Evolutionary conservation across 768 basidiomycete genomes (phyloP), one percentile per base, ranked within the genome.

Genomic region (Lactifluus piperatus): DNA sequence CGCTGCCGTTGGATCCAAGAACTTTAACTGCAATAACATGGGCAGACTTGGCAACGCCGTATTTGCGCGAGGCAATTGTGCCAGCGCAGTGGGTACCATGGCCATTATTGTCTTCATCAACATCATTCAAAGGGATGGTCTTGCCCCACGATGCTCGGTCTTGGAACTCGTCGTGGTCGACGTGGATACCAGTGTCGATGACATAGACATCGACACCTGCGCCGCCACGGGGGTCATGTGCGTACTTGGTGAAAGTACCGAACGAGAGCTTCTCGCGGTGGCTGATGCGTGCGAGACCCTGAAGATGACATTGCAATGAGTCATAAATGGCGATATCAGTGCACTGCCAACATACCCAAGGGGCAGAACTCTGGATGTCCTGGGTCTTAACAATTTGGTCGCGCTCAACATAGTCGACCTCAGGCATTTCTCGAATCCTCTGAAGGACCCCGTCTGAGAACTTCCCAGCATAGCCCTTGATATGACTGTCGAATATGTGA

Each of bases 31-130:
- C 93, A 64, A 88, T 78, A 65, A 95, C 79, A 61, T 91, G 80
- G 56, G 94, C 95, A 61, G 80, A 80, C 84, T 99, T 98, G 51
- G 97, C 94, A 46, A 99, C 93, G 74, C 97, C 97, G 68, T 92
- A 98, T 73, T 85, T 89, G 68, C 76, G 74, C 5, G 91, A 93
- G n/a, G 86, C 97, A 65, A 98, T 94, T 30, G 94, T 99, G 54
- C 94, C 94, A 47, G 94, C 94, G 65, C 92, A 94, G 71, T 94
- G 93, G 32, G 89, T 82, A 41, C 95, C 97, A 68, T 99, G 97
- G 62, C 97, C 97, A 71, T 98, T 97, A 57, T 84, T 90, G 67
- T 98, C 97, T 63, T 82, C 81, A 66, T 98, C 95, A 4, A 78
- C 79, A 64, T 95, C 94, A 66, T 87, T 83, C 67, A 68, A 51